phyloP scores from a whole-genome alignment of 1,139 yeast genomes.

The Candida sanyaensis region DNA sequence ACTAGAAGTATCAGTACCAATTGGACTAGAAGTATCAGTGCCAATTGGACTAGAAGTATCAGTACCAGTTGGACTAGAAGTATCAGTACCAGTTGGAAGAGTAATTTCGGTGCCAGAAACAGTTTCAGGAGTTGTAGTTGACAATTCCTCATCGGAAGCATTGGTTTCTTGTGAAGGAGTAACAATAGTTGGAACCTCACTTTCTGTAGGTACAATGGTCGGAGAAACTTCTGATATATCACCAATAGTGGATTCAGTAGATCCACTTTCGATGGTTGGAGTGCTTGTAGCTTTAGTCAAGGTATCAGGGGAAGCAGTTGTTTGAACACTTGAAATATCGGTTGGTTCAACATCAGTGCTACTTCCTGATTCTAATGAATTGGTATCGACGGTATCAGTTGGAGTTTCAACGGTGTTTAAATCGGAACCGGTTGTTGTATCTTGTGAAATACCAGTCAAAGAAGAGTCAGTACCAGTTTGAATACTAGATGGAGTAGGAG shows the following conservation, averaged over 20 bases:
- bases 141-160: background rate
- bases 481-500: background rate
- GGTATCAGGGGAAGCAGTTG: constrained; percentile 1
- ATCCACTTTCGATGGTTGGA: background rate
- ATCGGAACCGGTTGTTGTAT: background rate
- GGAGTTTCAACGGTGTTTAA: background rate
- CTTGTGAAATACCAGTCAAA: background rate
- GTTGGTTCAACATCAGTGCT: background rate
- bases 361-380: constrained; percentile 3
- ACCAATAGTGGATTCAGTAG: background rate
- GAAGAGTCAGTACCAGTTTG: background rate
- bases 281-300: background rate
- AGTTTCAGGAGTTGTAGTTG: background rate
- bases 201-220: background rate
- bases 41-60: no score
- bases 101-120: background rate
- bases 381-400: constrained; percentile 5
- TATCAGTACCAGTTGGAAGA: constrained; percentile 1
- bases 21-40: no score
- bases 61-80: background rate
- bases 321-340: constrained; percentile 1
- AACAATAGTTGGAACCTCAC: background rate
- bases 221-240: background rate
- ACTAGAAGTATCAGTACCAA: no score
- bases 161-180: background rate